Evolutionary conservation across 768 basidiomycete genomes (phyloP).

Genomic region (Hydnum rufescens): DNA sequence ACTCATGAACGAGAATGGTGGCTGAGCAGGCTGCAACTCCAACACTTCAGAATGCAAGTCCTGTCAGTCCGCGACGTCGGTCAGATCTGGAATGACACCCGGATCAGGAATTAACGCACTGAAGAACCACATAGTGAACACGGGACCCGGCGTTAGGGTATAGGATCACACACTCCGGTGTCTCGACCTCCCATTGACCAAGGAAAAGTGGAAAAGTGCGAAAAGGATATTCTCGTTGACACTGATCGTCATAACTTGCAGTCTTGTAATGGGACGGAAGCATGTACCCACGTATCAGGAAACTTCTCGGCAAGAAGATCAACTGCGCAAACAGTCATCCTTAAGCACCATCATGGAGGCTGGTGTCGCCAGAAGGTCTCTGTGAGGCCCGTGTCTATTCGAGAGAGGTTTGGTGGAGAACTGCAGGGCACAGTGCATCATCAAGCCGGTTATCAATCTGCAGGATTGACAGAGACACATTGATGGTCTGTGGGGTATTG

Average conservation of each 20-base stretch:
- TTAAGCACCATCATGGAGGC: constrained; percentile 68
- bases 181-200: constrained; percentile 76
- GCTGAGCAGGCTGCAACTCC: too few relatives aligned
- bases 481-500: constrained; percentile 56
- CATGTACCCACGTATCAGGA: constrained; percentile 2
- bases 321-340: too few relatives aligned
- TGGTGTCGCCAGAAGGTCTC: constrained; percentile 67
- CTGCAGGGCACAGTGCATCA: constrained; percentile 84
- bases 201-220: constrained; percentile 75
- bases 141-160: not conserved
- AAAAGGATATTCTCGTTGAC: constrained; percentile 95
- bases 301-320: constrained; percentile 37
- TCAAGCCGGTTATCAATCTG: constrained; percentile 97
- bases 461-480: constrained; percentile 61
- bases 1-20: constrained; percentile 54
- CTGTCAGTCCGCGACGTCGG: too few relatives aligned
- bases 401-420: constrained; percentile 83
- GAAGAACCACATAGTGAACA: too few relatives aligned
- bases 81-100: too few relatives aligned
- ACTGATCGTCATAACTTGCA: constrained; percentile 89
- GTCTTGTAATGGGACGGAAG: constrained; percentile 27
- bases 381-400: constrained; percentile 55
- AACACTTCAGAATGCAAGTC: too few relatives aligned
- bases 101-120: too few relatives aligned
- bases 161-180: constrained; percentile 47